These are phyloP conservation scores for Suhomyces wounanorum DNA, from an alignment of 1,139 yeast species.

Conservation along the genomic window DNA sequence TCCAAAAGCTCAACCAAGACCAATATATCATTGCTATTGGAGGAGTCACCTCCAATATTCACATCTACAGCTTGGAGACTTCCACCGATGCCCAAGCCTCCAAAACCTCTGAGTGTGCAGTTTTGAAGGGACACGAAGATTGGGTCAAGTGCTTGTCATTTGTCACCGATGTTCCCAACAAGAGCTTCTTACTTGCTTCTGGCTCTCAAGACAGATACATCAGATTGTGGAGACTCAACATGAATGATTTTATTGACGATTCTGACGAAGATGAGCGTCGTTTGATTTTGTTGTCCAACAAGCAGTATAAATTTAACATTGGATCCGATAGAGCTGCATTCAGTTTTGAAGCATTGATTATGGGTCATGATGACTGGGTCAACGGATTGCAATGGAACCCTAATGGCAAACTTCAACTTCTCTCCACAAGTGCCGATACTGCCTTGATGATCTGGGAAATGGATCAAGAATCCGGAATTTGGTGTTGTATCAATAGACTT, in stretches of 20 bases:
- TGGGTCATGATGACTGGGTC: slow-evolving; percentile 99
- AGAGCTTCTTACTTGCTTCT: slow-evolving; percentile 66
- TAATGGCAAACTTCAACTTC: slow-evolving; percentile 51
- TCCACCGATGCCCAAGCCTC: slow-evolving; percentile 23
- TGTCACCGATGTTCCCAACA: slow-evolving; percentile 49
- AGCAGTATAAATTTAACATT: slow-evolving; percentile 59
- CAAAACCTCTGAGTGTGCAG: slow-evolving; percentile 46
- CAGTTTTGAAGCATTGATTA: slow-evolving; percentile 85
- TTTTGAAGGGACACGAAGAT: slow-evolving; percentile 85
- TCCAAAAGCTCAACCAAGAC: slow-evolving; percentile 37
- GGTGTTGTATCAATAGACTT: slow-evolving; percentile 79
- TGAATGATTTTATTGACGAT: slow-evolving; percentile 58
- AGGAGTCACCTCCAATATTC: slow-evolving; percentile 68
- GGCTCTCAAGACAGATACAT: slow-evolving; percentile 92
- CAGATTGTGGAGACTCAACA: slow-evolving; percentile 74
- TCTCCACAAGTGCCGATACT: slow-evolving; percentile 92
- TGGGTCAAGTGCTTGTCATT: slow-evolving; percentile 81
- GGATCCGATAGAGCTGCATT: slow-evolving; percentile 50
- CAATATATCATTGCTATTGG: slow-evolving; percentile 71
- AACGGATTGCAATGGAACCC: slow-evolving; percentile 85
- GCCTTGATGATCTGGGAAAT: slow-evolving; percentile 97
- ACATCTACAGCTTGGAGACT: slow-evolving; percentile 50
- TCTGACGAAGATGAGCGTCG: slow-evolving; percentile 57
- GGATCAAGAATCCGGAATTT: slow-evolving; percentile 81
- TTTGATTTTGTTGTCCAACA: slow-evolving; percentile 60